Base-by-base conservation (phyloP, 768 basidiomycete species). In the Lentinus tigrinus region DNA sequence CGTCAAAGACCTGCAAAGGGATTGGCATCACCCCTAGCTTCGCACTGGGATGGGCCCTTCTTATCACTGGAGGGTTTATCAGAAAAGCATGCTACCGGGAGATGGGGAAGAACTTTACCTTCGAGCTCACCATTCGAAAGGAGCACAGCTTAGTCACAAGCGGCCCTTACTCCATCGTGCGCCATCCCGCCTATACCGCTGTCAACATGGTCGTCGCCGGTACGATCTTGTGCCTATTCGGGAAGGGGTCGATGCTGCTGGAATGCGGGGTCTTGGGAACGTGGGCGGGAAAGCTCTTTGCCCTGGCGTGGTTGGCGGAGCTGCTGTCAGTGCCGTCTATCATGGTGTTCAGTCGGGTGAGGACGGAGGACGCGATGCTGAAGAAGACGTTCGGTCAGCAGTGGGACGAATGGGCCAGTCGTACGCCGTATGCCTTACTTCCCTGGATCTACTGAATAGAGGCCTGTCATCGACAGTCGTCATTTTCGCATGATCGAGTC, bases 141-240 rank as follows among this genome's bases (percentile, higher is more conserved):
- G 61, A 61, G 37, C 71, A 72, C 44, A 53, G 42, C 40, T 64
- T 72, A n/a, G 54, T 71, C 19, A 71, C 69, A 16, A 28, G 19
- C 19, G 70, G 70, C 9, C 71, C 70, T 38, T 72, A 72, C 61
- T 47, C 65, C 21, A 19, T 67, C 52, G 70, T 72, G 1, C 66
- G 71, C 14, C 71, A 72, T 54, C 71, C 71, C 7, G 36, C 51
- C 57, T 72, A 72, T 61, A 52, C 56, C 3, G 65, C 60, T n/a
- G 16, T 40, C 13, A 7, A 53, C 40, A 17, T 63, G n/a, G 51
- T 61, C 24, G 43, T 47, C 23, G 21, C 49, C 4, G 66, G 69
- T 10, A 27, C 53, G 3, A 23, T 54, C 9, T 7, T 65, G 4
- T 52, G 38, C 28, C 37, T 43, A 19, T 47, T 58, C 16, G 49